Evolutionary conservation across 2,329 filamentous ascomycete genomes (phyloP).

Genomic region (Ceratocystis alfenasii): DNA sequence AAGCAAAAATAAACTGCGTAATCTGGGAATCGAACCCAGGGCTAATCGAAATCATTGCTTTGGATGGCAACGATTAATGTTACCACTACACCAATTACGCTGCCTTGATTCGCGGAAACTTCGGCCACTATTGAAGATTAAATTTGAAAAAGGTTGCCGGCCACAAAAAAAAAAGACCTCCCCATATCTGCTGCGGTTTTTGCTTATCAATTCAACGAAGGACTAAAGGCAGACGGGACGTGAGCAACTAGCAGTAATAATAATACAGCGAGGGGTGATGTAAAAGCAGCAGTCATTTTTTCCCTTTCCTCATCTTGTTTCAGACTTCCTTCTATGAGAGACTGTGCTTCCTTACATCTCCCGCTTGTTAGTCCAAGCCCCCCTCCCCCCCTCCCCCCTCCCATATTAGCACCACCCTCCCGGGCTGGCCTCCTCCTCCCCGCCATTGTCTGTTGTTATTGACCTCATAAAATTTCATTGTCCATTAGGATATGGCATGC

Average conservation of each 20-base stretch:
- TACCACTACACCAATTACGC: constrained; percentile 8
- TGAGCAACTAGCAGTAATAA: too few relatives aligned
- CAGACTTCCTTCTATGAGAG: too few relatives aligned
- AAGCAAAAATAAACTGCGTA: background rate
- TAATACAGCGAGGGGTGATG: too few relatives aligned
- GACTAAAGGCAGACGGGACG: too few relatives aligned
- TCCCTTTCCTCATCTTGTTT: too few relatives aligned
- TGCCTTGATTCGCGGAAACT: background rate
- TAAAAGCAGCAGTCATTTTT: too few relatives aligned
- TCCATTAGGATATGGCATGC: background rate
- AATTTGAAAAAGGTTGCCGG: background rate
- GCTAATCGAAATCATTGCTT: constrained; percentile 4
- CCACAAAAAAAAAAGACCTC: background rate
- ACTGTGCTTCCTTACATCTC: too few relatives aligned
- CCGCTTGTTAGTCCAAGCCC: too few relatives aligned
- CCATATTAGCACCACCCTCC: background rate
- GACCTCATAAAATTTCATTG: constrained; percentile 1
- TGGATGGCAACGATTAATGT: constrained; percentile 6
- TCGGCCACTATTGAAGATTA: background rate
- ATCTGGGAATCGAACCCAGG: constrained; percentile 7
- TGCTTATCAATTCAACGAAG: too few relatives aligned
- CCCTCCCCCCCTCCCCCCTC: too few relatives aligned
- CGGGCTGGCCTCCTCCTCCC: background rate
- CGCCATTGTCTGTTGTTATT: background rate
- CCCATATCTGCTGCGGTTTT: too few relatives aligned